Percentiles rank a stretch among this genome's conserved stretches.
Conservation (phyloP, 176 grass and related monocot species). For the Chrysopogon serrulatus region DNA sequence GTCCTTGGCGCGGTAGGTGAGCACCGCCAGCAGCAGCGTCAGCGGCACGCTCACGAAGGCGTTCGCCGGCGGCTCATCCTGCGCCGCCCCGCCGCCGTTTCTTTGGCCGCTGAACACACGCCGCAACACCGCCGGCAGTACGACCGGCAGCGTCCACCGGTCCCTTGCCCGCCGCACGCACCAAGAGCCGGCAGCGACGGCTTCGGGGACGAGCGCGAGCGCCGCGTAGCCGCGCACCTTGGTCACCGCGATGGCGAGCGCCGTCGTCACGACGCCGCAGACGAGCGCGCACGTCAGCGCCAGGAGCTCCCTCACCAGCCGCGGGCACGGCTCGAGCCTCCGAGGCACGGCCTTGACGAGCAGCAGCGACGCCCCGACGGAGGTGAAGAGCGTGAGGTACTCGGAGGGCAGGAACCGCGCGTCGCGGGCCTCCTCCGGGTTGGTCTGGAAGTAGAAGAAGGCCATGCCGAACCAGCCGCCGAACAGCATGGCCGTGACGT, state of each 20-base stretch:
- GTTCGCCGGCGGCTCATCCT: too few species aligned
- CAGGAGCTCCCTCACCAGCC: not conserved
- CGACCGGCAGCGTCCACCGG: not conserved
- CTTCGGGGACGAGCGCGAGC: not conserved
- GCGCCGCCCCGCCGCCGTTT: too few species aligned
- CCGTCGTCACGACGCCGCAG: not conserved
- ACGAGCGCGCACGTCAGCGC: not conserved
- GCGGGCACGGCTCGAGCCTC: too few species aligned
- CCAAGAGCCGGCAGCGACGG: not conserved
- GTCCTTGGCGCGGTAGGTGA: too few species aligned
- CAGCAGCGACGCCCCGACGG: not conserved
- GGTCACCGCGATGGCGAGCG: not conserved
- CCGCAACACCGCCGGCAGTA: too few species aligned
- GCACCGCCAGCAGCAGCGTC: too few species aligned
- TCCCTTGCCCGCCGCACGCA: not conserved
- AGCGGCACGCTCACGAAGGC: too few species aligned
- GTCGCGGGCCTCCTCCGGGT: too few species aligned
- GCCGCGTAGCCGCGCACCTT: not conserved
- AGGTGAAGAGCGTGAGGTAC: conserved; percentile 14
- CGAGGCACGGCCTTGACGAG: not conserved
- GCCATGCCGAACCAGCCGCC: not conserved
- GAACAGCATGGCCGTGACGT: not conserved
- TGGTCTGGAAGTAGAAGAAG: too few species aligned
- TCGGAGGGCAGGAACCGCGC: not conserved
- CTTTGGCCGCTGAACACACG: too few species aligned